Base-by-base conservation (phyloP, 306 rosid genomes). In the Citrullus mucosospermus region DNA sequence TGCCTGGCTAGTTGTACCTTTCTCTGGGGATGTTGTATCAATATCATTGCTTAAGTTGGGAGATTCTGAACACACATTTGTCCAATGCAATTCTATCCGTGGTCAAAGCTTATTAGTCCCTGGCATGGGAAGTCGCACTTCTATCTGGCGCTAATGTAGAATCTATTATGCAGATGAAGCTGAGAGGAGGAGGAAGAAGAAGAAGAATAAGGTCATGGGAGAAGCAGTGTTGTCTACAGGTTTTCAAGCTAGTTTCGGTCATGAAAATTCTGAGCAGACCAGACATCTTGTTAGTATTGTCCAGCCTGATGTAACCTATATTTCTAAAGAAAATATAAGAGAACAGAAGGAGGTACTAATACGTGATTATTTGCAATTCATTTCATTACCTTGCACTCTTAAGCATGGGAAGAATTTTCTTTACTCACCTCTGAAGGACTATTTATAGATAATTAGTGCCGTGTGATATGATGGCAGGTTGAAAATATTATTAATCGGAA, bases 131-230 rank as follows among this genome's bases (percentile, higher is more conserved):
- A 58, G 58, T 81, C 41, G 60, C 54, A 48, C 77, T 74, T 85
- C 82, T 83, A 71, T 22, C 74, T 73, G 66, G 79, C 51, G 76
- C 83, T 78, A 83, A 76, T 65, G 77, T 62, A 61, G n/a, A 67
- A 59, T 43, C 78, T 80, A 32, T 85, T 78, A 16, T 85, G 79
- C 90, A 94, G 98, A 87, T 81, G 90, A 88, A 79, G 93, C 84
- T 79, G 85, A 89, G 80, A 87, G 76, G 77, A 83, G 86, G 90
- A 94, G 84, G 91, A 94, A 88, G 81, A 94, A 89, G 89, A 90
- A 89, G 86, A 94, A 92, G 85, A 80, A 84, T 79, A 75, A 60
- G 58, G 36, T 79, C 76, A 84, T 82, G 66, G 92, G 78, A 60
- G 95, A 88, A 85, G 56, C 82, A 61, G 82, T 83, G 75, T 61